phyloP scores from a whole-genome alignment of 2,329 filamentous ascomycete genomes.

The Botrytis sinoallii region DNA sequence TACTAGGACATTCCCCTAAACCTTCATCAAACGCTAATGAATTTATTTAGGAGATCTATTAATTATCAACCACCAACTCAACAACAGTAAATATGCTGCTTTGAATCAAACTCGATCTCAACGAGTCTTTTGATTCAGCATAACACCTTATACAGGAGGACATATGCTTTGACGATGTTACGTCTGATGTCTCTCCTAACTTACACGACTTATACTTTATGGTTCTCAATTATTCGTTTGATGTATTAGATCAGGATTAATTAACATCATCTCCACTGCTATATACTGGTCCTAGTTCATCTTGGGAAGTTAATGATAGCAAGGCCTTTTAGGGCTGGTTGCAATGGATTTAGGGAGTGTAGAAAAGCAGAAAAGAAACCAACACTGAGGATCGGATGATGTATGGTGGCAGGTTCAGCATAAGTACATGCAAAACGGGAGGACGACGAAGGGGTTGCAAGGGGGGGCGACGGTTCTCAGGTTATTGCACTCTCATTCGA shows the following conservation, averaged over 20 bases:
- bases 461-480: neutral
- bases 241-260: constrained; percentile 36
- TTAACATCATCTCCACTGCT: constrained; percentile 28
- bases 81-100: constrained; percentile 28
- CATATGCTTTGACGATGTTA: constrained; percentile 37
- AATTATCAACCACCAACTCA: constrained; percentile 30
- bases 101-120: constrained; percentile 26
- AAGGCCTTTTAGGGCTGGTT: constrained; percentile 11
- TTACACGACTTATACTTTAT: constrained; percentile 30
- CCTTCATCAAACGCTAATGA: constrained; percentile 19
- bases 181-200: constrained; percentile 36
- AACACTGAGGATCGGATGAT: neutral
- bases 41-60: constrained; percentile 34
- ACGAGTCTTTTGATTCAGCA: constrained; percentile 29
- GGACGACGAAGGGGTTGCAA: neutral
- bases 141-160: constrained; percentile 27
- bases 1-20: neutral
- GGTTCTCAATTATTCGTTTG: constrained; percentile 29
- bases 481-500: neutral
- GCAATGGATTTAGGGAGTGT: neutral
- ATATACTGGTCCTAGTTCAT: constrained; percentile 18
- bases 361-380: neutral
- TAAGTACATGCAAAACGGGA: neutral
- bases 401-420: constrained; percentile 10
- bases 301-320: constrained; percentile 12